These are phyloP conservation scores for Alternaria infectoria DNA, from an alignment of 2,329 filamentous ascomycete genomes.

Conservation along the genomic window DNA sequence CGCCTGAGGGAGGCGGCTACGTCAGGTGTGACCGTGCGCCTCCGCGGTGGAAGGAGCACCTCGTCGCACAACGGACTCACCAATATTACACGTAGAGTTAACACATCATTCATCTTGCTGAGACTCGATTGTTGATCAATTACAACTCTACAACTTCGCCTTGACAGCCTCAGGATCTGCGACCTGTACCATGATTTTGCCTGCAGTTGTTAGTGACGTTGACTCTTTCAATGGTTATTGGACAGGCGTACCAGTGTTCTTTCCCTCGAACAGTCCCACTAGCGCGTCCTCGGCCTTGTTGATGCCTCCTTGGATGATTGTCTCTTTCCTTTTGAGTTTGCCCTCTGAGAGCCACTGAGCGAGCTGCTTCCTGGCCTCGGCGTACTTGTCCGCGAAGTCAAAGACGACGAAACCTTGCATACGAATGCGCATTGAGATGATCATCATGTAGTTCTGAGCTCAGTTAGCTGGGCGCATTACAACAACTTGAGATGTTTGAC, in stretches of 20 bases:
- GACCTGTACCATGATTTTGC: constrained; percentile 57
- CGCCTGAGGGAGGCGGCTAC: background rate
- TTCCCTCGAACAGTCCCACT: constrained; percentile 68
- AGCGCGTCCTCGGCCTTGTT: constrained; percentile 68
- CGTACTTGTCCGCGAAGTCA: constrained; percentile 67
- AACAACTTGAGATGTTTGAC: too few species aligned
- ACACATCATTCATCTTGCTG: background rate
- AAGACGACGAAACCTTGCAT: constrained; percentile 71
- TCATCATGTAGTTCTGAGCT: constrained; percentile 56
- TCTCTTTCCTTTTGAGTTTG: constrained; percentile 73
- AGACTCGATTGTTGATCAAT: background rate
- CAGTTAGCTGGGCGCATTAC: too few species aligned
- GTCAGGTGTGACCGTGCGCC: background rate
- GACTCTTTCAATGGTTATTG: background rate
- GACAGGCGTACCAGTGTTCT: constrained; percentile 69
- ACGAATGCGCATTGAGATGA: constrained; percentile 52
- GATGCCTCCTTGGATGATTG: constrained; percentile 73
- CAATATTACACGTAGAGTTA: background rate
- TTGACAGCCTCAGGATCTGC: constrained; percentile 50
- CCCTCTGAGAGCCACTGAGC: constrained; percentile 73
- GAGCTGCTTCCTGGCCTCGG: constrained; percentile 65
- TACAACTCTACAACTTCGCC: constrained; percentile 39
- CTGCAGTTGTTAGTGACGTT: constrained; percentile 51
- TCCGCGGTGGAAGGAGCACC: background rate
- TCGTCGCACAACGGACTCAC: background rate